These are phyloP conservation scores for Myxozyma vanderwaltii DNA, from an alignment of 805 yeast species.

Conservation along the genomic window DNA sequence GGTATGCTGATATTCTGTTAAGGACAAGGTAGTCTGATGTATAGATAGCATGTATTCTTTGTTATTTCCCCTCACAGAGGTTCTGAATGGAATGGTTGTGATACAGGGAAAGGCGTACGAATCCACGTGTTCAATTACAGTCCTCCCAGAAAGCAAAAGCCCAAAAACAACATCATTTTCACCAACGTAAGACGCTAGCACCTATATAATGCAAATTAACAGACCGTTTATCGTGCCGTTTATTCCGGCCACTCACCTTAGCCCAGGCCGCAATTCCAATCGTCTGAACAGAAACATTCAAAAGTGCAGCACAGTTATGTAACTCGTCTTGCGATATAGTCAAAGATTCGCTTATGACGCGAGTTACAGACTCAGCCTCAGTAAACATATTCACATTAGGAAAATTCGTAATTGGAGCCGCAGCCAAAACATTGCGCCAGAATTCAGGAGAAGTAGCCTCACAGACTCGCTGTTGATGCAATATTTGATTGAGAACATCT, in stretches of 20 bases:
- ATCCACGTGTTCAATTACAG: constrained; percentile 11
- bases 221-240: too few relatives aligned
- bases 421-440: constrained; percentile 22
- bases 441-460: not conserved
- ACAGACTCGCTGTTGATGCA: constrained; percentile 2
- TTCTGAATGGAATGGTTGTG: constrained; percentile 31
- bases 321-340: not conserved
- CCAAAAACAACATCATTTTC: constrained; percentile 31
- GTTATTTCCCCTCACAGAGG: constrained; percentile 27
- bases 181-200: constrained; percentile 27
- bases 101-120: constrained; percentile 31
- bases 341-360: not conserved
- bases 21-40: not conserved
- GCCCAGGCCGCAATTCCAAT: constrained; percentile 33
- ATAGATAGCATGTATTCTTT: constrained; percentile 9
- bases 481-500: constrained; percentile 10
- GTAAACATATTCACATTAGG: constrained; percentile 27
- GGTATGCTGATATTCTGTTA: constrained; percentile 29
- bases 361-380: not conserved
- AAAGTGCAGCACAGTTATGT: not conserved
- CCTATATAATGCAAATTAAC: not conserved
- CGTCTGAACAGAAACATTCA: constrained; percentile 22
- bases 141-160: constrained; percentile 32
- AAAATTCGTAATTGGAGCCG: constrained; percentile 8
- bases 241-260: constrained; percentile 1